Percentiles rank a stretch among this genome's conserved stretches.
Evolutionary conservation across 345 rosid genomes (phyloP).

Genomic region (Aegle marmelos): DNA sequence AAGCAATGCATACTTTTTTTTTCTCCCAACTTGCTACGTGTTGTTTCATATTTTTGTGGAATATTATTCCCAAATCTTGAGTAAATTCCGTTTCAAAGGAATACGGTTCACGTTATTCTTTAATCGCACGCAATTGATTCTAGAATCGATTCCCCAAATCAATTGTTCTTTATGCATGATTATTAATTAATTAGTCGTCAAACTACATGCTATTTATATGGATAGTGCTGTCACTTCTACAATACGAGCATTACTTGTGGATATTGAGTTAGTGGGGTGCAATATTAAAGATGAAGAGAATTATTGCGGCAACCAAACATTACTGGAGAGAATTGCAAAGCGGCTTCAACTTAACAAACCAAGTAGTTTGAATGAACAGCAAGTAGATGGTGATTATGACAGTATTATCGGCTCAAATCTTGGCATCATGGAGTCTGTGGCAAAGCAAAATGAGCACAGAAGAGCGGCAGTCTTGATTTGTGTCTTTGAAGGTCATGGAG

Average conservation of each 20-base stretch:
- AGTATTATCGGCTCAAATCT: not conserved
- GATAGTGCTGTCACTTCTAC: too few species aligned
- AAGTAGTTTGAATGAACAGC: not conserved
- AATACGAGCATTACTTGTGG: not conserved
- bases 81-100: too few species aligned
- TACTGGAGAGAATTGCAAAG: constrained; percentile 17
- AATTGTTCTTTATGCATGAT: not conserved
- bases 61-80: not conserved
- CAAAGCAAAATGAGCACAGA: not conserved
- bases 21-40: not conserved
- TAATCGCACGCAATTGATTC: too few species aligned
- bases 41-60: not conserved
- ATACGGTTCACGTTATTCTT: too few species aligned
- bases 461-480: constrained; percentile 49
- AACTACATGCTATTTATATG: too few species aligned
- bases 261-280: not conserved
- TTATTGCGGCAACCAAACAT: constrained; percentile 4
- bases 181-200: too few species aligned
- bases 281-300: not conserved
- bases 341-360: constrained; percentile 17
- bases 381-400: not conserved
- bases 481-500: constrained; percentile 30
- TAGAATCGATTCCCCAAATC: not conserved
- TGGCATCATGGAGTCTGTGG: not conserved
- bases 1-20: not conserved